A percentile compares a stretch with the other conserved stretches of the same genome.
Conservation (phyloP, 164 flowering plant genomes). For the Brasenia schreberi region DNA sequence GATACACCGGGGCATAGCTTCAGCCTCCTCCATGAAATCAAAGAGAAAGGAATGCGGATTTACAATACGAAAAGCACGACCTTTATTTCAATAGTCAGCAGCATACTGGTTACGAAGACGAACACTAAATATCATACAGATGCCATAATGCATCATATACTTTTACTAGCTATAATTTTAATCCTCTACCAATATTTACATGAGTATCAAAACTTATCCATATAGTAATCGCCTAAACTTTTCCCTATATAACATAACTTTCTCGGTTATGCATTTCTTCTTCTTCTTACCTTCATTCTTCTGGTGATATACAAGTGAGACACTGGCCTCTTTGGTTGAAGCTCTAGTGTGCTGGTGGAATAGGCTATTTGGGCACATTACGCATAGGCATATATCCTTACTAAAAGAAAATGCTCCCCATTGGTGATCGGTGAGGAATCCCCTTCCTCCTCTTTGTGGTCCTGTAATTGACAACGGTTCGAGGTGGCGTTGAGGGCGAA, state of each 20-base stretch:
- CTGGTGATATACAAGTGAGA: background rate
- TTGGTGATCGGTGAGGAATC: conserved; percentile 81
- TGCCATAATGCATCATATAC: too few species aligned
- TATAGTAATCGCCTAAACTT: background rate
- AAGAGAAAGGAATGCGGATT: too few species aligned
- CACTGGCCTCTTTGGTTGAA: background rate
- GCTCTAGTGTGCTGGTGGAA: background rate
- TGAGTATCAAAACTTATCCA: too few species aligned
- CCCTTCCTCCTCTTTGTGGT: conserved; percentile 88
- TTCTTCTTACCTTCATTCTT: background rate
- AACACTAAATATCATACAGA: too few species aligned
- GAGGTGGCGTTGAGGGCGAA: conserved; percentile 82
- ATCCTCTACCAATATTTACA: background rate
- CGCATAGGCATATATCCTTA: background rate
- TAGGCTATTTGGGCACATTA: background rate
- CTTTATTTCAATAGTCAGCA: too few species aligned
- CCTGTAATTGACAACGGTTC: conserved; percentile 41
- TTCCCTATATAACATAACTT: background rate
- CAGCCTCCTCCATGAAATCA: too few species aligned
- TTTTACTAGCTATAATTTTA: too few species aligned
- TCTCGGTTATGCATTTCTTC: background rate
- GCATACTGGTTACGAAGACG: too few species aligned
- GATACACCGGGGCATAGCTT: too few species aligned
- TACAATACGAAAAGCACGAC: too few species aligned
- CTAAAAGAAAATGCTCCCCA: background rate